Conservation (phyloP, 2,329 filamentous ascomycete species). For the Ustilaginoidea virens region DNA sequence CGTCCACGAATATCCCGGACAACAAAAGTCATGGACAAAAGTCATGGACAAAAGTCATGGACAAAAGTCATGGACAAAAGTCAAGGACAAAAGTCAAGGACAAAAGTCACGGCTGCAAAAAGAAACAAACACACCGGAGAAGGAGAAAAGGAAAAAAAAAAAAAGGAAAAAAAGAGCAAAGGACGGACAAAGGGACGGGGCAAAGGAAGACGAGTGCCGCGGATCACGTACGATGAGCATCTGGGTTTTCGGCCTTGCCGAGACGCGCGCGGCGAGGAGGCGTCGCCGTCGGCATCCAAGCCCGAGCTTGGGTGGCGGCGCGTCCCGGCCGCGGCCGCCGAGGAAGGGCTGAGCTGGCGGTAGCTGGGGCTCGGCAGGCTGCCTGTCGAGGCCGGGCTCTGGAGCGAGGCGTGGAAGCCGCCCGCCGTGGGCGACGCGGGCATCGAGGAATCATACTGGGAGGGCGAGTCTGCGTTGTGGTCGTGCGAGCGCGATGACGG, state of each 20-base stretch:
- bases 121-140: no score
- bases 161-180: no score
- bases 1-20: no score
- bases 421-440: conserved; percentile 1
- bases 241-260: conserved; percentile 5
- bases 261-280: conserved; percentile 6
- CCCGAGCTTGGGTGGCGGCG: conserved; percentile 8
- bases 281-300: conserved; percentile 6
- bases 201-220: background rate
- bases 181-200: background rate
- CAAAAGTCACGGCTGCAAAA: no score
- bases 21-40: no score
- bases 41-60: no score
- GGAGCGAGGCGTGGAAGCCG: background rate
- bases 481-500: conserved; percentile 1
- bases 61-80: no score
- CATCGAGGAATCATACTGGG: conserved; percentile 1
- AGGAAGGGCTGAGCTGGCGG: conserved; percentile 5
- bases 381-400: conserved; percentile 2
- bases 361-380: conserved; percentile 1
- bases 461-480: background rate
- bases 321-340: conserved; percentile 1
- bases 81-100: no score
- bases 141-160: no score
- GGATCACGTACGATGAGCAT: conserved; percentile 4